These are phyloP conservation scores for Boletellus emodensis DNA, from an alignment of 768 basidiomycete genomes.

Conservation along the genomic window DNA sequence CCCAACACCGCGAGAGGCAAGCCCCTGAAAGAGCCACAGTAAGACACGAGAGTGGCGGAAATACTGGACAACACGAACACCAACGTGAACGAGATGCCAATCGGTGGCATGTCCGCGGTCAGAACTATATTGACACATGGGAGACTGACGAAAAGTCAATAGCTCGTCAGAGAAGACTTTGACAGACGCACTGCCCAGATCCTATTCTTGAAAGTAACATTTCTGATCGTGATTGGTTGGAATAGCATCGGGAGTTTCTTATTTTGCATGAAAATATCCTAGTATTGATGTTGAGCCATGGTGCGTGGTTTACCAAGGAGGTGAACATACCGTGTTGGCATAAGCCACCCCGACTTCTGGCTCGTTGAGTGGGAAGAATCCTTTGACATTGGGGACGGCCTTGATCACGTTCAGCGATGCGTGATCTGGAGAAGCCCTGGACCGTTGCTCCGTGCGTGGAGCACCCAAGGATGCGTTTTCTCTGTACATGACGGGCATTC, in stretches of 20 bases:
- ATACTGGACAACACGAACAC: conserved; percentile 33
- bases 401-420: conserved; percentile 37
- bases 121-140: conserved; percentile 82
- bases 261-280: conserved; percentile 45
- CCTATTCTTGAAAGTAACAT: conserved; percentile 68
- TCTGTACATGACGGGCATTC: background rate
- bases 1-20: conserved; percentile 69
- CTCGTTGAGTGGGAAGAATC: conserved; percentile 59
- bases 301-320: background rate
- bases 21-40: conserved; percentile 36
- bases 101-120: conserved; percentile 74
- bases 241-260: conserved; percentile 56
- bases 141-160: conserved; percentile 40
- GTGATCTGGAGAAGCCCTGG: background rate
- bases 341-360: conserved; percentile 50
- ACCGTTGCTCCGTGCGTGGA: too few relatives aligned
- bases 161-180: background rate
- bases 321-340: conserved; percentile 16
- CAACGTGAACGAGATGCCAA: conserved; percentile 80
- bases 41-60: background rate
- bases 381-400: conserved; percentile 44
- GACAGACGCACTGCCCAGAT: conserved; percentile 51
- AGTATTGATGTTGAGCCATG: background rate
- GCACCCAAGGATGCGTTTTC: background rate
- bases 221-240: conserved; percentile 57